Evolutionary conservation across 1,284 basidiomycete genomes (phyloP).

Genomic region (Puccinia triticina): DNA sequence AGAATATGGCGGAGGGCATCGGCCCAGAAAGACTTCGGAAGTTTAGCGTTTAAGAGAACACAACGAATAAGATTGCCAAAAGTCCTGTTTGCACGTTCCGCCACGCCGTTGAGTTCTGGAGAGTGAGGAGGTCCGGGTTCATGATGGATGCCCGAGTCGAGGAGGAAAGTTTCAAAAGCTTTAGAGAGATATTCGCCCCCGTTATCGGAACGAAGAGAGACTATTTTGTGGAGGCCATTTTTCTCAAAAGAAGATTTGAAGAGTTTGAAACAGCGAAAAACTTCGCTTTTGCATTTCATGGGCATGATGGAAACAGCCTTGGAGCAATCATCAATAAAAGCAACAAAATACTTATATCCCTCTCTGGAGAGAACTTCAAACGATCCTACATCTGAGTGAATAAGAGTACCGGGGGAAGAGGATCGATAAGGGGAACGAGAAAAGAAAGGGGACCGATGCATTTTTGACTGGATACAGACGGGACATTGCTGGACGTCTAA

Average conservation of each 20-base stretch:
- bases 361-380: slow-evolving; percentile 55
- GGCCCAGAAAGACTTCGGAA: too few relatives aligned
- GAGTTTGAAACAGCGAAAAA: too few relatives aligned
- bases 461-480: not conserved
- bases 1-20: too few relatives aligned
- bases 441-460: too few relatives aligned
- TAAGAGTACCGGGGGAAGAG: not conserved
- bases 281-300: too few relatives aligned
- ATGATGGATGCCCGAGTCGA: not conserved
- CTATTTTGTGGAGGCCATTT: slow-evolving; percentile 49
- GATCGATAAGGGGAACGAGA: not conserved
- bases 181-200: too few relatives aligned
- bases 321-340: too few relatives aligned
- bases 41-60: not conserved
- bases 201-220: not conserved
- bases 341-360: too few relatives aligned
- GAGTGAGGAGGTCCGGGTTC: slow-evolving; percentile 16
- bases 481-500: slow-evolving; percentile 10
- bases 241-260: too few relatives aligned
- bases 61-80: not conserved
- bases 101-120: slow-evolving; percentile 20
- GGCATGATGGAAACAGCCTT: too few relatives aligned
- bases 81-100: slow-evolving; percentile 2
- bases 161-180: not conserved
- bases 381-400: slow-evolving; percentile 4